A percentile compares a stretch with the other conserved stretches of the same genome.
phyloP scores from a whole-genome alignment of 805 yeast genomes.

The Ogataea siamensis region DNA sequence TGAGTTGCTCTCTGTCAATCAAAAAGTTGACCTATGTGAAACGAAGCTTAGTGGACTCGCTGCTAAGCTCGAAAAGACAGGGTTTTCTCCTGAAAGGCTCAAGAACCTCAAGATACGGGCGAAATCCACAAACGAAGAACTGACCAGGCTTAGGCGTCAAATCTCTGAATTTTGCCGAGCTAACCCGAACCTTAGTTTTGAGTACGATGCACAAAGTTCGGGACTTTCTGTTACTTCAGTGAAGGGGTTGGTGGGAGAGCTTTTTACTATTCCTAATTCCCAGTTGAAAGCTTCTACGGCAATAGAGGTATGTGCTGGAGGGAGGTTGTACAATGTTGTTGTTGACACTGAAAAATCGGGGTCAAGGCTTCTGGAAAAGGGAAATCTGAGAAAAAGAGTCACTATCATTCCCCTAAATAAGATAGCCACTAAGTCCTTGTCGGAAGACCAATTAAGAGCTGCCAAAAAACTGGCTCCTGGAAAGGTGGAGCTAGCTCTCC shows the following conservation, averaged over 20 bases:
- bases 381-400: slow-evolving; percentile 74
- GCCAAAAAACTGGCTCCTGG: slow-evolving; percentile 82
- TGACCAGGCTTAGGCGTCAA: slow-evolving; percentile 44
- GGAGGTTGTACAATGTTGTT: slow-evolving; percentile 81
- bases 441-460: slow-evolving; percentile 47
- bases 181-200: slow-evolving; percentile 73
- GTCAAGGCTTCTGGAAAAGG: slow-evolving; percentile 74
- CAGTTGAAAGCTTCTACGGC: slow-evolving; percentile 71
- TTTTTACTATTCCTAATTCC: slow-evolving; percentile 61
- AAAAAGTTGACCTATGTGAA: not conserved
- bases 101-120: slow-evolving; percentile 48
- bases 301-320: slow-evolving; percentile 92
- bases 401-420: slow-evolving; percentile 92
- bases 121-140: slow-evolving; percentile 40
- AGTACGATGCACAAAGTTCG: slow-evolving; percentile 62
- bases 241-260: slow-evolving; percentile 86
- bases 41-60: too few relatives aligned
- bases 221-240: slow-evolving; percentile 62
- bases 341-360: slow-evolving; percentile 88
- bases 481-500: slow-evolving; percentile 85
- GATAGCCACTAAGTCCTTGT: slow-evolving; percentile 60
- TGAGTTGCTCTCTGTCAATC: slow-evolving; percentile 40
- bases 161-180: slow-evolving; percentile 57
- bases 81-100: slow-evolving; percentile 51
- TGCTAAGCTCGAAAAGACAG: slow-evolving; percentile 43